A percentile compares a stretch with the other conserved stretches of the same genome.
These are phyloP conservation scores for Heterococcus sp. DNA, from an alignment of 108 stramenopile species.

Conservation along the genomic window DNA sequence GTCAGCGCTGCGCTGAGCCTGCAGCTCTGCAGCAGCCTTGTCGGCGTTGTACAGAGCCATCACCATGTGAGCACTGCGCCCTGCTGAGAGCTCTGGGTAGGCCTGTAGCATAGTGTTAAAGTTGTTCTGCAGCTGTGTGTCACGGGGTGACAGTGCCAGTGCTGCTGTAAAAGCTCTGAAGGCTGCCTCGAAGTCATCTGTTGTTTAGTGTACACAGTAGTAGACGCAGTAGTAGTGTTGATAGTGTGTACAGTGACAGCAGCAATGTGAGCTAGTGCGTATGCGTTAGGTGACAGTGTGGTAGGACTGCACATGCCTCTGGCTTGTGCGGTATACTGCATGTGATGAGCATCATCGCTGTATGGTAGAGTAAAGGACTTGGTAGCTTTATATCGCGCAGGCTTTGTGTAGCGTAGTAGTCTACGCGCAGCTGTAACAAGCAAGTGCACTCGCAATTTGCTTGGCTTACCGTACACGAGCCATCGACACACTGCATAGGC, in stretches of 20 bases:
- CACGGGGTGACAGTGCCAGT: background rate
- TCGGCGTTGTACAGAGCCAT: background rate
- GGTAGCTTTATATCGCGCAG: no score
- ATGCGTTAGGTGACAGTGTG: background rate
- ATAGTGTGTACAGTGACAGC: no score
- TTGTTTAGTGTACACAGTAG: no score
- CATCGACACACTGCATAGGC: background rate
- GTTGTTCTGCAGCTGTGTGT: background rate
- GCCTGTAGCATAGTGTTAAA: background rate
- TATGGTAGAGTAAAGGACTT: background rate
- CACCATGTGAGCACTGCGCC: no score
- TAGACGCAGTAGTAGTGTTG: no score
- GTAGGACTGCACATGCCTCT: background rate
- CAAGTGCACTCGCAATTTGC: background rate
- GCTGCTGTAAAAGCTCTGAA: no score
- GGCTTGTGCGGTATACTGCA: background rate
- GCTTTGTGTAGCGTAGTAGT: no score
- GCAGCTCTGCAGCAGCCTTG: background rate
- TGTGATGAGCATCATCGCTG: background rate
- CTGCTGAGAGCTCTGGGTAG: no score
- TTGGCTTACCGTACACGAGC: background rate
- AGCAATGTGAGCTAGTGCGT: no score
- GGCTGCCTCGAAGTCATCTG: background rate
- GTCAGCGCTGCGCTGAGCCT: no score
- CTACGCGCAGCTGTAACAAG: background rate